phyloP scores from a whole-genome alignment of 106 monocot species.

The Apostasia shenzhenica region DNA sequence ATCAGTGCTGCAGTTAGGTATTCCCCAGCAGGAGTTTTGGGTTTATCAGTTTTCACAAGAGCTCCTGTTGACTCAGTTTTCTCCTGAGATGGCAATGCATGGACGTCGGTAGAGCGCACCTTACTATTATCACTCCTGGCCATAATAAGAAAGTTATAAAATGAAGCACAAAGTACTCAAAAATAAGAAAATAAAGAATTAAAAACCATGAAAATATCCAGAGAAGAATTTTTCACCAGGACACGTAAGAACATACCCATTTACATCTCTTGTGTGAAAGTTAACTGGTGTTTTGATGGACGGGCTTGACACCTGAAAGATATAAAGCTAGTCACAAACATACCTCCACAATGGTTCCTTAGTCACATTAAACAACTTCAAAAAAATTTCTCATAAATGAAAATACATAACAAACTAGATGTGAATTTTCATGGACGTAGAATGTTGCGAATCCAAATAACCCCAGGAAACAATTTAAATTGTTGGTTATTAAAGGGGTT shows the following conservation, averaged over 20 bases:
- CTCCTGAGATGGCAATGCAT: conserved; percentile 31
- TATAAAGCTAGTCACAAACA: conserved; percentile 3
- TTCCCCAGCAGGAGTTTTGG: conserved; percentile 94
- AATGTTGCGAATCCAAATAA: no score
- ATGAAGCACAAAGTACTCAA: background rate
- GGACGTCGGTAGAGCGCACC: conserved; percentile 22
- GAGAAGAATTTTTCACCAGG: background rate
- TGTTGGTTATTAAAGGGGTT: no score
- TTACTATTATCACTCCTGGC: conserved; percentile 53
- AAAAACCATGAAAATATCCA: background rate
- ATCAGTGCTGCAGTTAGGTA: conserved; percentile 85
- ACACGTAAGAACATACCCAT: conserved; percentile 34
- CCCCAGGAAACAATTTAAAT: no score
- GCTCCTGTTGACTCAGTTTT: conserved; percentile 54
- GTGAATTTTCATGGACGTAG: no score
- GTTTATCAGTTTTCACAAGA: conserved; percentile 75
- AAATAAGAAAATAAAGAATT: background rate
- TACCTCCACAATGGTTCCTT: no score
- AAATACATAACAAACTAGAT: no score
- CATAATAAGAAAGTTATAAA: conserved; percentile 1
- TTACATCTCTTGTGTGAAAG: conserved; percentile 30
- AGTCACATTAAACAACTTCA: background rate
- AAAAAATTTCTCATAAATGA: no score
- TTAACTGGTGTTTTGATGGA: conserved; percentile 24
- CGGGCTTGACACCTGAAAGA: conserved; percentile 71